Percentiles rank a stretch among this genome's conserved stretches.
Conservation (phyloP, 768 basidiomycete species). For the Trametes sanguinea region DNA sequence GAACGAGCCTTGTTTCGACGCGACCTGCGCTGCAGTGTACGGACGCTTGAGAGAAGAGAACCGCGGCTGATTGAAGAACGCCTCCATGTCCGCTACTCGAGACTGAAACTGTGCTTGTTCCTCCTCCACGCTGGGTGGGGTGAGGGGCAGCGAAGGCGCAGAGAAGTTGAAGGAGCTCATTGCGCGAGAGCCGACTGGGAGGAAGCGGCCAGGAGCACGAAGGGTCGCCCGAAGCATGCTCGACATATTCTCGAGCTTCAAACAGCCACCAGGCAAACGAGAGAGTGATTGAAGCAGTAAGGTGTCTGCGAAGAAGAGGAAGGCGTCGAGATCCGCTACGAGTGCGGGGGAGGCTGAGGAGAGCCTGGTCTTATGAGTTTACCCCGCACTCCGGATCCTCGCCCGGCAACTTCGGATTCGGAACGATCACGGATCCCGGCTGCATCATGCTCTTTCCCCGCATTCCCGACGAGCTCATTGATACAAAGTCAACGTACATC, state of each 20-base stretch:
- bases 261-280: not conserved
- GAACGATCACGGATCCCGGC: conserved; percentile 14
- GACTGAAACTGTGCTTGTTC: conserved; percentile 61
- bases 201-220: conserved; percentile 8
- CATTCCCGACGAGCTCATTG: not conserved
- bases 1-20: conserved; percentile 85
- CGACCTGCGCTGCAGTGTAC: conserved; percentile 79
- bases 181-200: conserved; percentile 15
- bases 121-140: conserved; percentile 56
- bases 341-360: not conserved
- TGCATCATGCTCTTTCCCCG: not conserved
- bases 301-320: not conserved
- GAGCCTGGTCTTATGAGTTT: conserved; percentile 1
- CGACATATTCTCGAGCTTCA: conserved; percentile 1
- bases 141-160: conserved; percentile 49
- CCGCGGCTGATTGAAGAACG: conserved; percentile 76
- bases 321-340: not conserved
- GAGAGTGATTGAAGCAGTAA: not conserved
- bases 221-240: conserved; percentile 13
- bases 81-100: conserved; percentile 61
- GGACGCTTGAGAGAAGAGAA: conserved; percentile 75
- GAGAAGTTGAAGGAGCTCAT: conserved; percentile 23
- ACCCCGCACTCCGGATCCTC: conserved; percentile 11
- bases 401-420: conserved; percentile 1
- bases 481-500: too few species aligned